Conservation (phyloP, 768 basidiomycete species). For the Termitomyces sp. region DNA sequence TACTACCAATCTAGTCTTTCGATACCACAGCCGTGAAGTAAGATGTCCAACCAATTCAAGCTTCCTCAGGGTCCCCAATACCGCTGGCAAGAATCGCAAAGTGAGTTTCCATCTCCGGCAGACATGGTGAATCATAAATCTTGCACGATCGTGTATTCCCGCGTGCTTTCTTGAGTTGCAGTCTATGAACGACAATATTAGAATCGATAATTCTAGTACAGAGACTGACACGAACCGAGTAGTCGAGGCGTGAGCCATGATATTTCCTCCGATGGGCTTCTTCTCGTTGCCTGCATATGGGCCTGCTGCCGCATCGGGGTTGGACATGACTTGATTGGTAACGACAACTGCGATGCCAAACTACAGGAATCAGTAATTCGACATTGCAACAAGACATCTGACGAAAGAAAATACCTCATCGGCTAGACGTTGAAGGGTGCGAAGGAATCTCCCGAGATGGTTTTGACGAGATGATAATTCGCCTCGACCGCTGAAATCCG, state of each 20-base stretch:
- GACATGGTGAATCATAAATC: constrained; percentile 96
- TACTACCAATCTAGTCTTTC: constrained; percentile 19
- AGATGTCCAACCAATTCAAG: constrained; percentile 26
- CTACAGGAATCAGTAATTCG: constrained; percentile 34
- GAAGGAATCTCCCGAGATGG: constrained; percentile 92
- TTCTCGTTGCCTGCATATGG: constrained; percentile 89
- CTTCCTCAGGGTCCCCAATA: constrained; percentile 90
- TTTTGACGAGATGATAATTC: constrained; percentile 94
- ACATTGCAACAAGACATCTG: constrained; percentile 13
- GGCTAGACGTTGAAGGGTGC: constrained; percentile 88
- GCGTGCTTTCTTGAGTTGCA: constrained; percentile 90
- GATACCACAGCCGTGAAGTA: constrained; percentile 1
- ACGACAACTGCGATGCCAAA: constrained; percentile 98
- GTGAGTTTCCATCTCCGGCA: constrained; percentile 94
- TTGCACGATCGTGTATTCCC: constrained; percentile 93
- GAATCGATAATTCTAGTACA: neutral
- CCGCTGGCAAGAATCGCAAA: constrained; percentile 92
- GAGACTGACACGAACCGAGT: constrained; percentile 59
- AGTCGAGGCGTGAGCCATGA: constrained; percentile 98
- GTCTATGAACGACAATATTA: constrained; percentile 34
- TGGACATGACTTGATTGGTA: constrained; percentile 99
- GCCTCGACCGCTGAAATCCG: constrained; percentile 93
- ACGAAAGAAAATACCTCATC: constrained; percentile 69
- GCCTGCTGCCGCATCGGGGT: constrained; percentile 88
- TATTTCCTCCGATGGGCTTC: constrained; percentile 99